A percentile compares a stretch with the other conserved stretches of the same genome.
Conservation (phyloP, 192 early-diverging fungal species). For the Entomortierella parvispora region DNA sequence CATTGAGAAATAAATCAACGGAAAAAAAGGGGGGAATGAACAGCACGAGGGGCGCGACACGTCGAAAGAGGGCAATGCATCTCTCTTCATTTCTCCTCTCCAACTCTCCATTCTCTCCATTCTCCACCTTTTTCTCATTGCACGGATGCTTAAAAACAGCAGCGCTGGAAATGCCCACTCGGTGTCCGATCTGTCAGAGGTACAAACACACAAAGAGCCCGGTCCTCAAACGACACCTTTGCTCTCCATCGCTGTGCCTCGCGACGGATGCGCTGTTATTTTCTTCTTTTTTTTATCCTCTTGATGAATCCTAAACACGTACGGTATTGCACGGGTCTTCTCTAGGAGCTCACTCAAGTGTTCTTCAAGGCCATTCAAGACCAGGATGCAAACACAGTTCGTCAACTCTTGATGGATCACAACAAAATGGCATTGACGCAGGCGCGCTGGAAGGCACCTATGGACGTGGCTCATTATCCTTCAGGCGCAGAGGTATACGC, state of each 20-base stretch:
- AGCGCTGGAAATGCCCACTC: no score
- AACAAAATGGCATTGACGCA: constrained; percentile 33
- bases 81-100: constrained; percentile 4
- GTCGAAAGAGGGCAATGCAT: not conserved
- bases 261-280: no score
- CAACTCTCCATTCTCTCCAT: not conserved
- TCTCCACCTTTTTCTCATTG: no score
- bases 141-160: no score
- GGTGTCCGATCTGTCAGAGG: no score
- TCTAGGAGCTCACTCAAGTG: constrained; percentile 20
- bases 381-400: constrained; percentile 50
- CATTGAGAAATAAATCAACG: not conserved
- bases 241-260: no score
- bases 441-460: constrained; percentile 31
- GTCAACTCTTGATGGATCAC: constrained; percentile 43
- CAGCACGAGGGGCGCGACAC: no score
- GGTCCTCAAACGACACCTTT: no score
- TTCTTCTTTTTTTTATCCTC: no score
- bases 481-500: constrained; percentile 67
- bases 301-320: no score
- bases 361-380: constrained; percentile 53
- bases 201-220: no score
- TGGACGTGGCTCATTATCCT: constrained; percentile 30
- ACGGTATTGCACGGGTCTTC: no score
- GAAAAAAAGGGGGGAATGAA: not conserved